Base-by-base conservation (phyloP, 257 asterid genomes). In the Solanum paucissectum region DNA sequence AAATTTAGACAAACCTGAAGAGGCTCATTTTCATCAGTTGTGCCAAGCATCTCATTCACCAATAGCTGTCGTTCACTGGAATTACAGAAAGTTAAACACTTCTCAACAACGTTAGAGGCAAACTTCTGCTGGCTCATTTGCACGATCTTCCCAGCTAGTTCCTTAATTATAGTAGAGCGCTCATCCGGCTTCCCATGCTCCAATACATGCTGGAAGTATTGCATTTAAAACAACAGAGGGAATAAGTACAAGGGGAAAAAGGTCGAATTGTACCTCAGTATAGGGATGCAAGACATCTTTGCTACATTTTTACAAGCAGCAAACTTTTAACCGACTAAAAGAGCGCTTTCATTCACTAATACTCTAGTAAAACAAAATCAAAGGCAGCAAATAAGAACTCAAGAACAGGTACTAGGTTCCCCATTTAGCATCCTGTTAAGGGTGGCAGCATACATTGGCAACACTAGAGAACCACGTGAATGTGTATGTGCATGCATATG, bases 91-190 rank as follows among this genome's bases (percentile, higher is more conserved):
- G 89, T 87, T 34, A 89, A 87, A 44, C 91, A 89, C 85, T 89
- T 89, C 86, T 89, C 91, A 38, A 89, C 89, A 73, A 89, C 91
- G 46, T 89, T 89, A 12, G 91, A 89, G 16, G 91, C 91, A 32
- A 89, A 89, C 76, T 89, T 89, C 84, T 89, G 89, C 76, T 89
- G 91, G 86, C 91, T 89, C 91, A 89, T 89, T 25, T 83, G 91
- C 73, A 89, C 90, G 3, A 89, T 89, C 86, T 84, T 89, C 75
- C 91, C 91, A 44, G 91, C 91, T 66, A 89, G 64, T 77, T 89
- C 91, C 84, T 87, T 84, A 75, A 89, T 89, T 7, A 89, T 89
- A 16, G 88, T 74, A 62, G 89, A 73, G 14, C 90, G 88, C 86
- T 89, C 91, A 23, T 89, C 87, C 14, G 89, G 91, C 86, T 87